Conservation (phyloP, 2,329 filamentous ascomycete genomes). For the Aspergillus flavus region DNA sequence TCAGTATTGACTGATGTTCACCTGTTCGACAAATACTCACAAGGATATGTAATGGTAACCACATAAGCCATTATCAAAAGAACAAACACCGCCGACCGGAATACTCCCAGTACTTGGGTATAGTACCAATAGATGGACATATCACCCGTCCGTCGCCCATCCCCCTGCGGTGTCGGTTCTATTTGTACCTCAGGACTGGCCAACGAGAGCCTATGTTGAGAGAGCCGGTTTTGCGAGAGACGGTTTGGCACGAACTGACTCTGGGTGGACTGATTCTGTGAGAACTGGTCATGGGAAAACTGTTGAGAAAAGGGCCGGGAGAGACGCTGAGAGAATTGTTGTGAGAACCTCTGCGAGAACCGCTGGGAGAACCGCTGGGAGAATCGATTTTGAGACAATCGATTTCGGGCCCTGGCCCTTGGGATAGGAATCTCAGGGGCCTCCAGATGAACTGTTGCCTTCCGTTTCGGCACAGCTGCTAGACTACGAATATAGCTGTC, state of each 20-base stretch:
- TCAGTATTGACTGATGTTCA: neutral
- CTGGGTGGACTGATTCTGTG: neutral
- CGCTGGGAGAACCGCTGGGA: neutral
- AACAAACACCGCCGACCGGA: neutral
- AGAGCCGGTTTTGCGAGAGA: neutral
- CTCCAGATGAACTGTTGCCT: neutral
- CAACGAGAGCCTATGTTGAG: neutral
- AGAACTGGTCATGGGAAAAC: neutral
- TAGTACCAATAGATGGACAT: constrained; percentile 12
- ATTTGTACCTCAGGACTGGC: neutral
- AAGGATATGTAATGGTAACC: constrained; percentile 6
- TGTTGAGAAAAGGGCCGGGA: neutral
- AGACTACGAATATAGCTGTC: neutral
- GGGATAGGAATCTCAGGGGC: neutral
- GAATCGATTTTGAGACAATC: neutral
- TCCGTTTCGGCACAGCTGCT: neutral
- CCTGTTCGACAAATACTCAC: neutral
- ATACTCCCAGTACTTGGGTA: neutral
- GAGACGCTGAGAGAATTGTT: neutral
- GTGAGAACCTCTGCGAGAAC: neutral
- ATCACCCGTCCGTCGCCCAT: constrained; percentile 5
- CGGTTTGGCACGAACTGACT: neutral
- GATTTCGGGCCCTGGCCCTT: neutral
- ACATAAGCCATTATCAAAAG: neutral
- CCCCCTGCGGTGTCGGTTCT: neutral